Percentiles rank a stretch among this genome's conserved stretches.
Conservation (phyloP, 805 yeast species). For the Zygoascus ofunaensis region DNA sequence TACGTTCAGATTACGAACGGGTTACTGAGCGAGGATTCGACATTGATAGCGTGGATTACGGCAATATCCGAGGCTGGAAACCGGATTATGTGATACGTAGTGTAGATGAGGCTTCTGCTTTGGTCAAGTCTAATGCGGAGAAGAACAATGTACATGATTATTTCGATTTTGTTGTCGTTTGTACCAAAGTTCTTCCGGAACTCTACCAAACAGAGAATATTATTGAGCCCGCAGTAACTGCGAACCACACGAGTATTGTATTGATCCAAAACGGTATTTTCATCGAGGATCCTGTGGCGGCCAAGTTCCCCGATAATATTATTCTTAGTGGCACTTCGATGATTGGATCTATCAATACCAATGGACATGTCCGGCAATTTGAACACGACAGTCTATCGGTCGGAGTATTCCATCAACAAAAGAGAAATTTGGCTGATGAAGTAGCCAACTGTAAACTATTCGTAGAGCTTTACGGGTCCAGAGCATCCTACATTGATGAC, state of each 20-base stretch:
- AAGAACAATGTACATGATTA: conserved; percentile 46
- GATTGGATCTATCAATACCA: conserved; percentile 48
- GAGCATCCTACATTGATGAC: conserved; percentile 24
- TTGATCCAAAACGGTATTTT: conserved; percentile 62
- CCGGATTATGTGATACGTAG: conserved; percentile 36
- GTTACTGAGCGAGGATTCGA: conserved; percentile 47
- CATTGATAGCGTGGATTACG: conserved; percentile 56
- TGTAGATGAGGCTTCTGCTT: conserved; percentile 37
- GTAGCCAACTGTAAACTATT: conserved; percentile 38
- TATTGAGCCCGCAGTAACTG: conserved; percentile 41
- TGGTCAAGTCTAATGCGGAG: background rate
- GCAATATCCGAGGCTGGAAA: conserved; percentile 42
- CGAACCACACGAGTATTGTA: conserved; percentile 40
- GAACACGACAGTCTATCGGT: conserved; percentile 43
- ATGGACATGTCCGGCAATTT: conserved; percentile 42
- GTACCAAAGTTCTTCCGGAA: conserved; percentile 62
- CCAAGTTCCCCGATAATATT: conserved; percentile 41
- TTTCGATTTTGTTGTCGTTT: conserved; percentile 51
- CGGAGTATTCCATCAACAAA: conserved; percentile 30
- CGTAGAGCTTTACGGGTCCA: conserved; percentile 31
- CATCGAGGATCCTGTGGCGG: conserved; percentile 46
- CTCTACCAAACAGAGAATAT: conserved; percentile 44
- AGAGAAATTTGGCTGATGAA: conserved; percentile 37
- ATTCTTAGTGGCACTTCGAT: conserved; percentile 56
- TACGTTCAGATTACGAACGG: conserved; percentile 54